These are phyloP conservation scores for Xylaria sp. DNA, from an alignment of 2,329 filamentous ascomycete genomes.

Conservation along the genomic window DNA sequence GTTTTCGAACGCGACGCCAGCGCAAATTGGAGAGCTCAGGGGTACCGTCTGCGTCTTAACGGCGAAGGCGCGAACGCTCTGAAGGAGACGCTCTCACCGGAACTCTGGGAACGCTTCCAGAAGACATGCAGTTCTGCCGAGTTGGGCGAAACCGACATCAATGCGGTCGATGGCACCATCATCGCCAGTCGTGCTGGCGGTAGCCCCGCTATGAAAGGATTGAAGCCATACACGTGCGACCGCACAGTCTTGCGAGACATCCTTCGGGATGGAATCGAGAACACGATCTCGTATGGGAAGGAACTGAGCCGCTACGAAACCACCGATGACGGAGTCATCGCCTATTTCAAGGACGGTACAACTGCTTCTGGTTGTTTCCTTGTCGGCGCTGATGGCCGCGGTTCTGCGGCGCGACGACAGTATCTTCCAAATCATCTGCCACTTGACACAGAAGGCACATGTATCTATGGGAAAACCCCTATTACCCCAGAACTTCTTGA, in stretches of 20 bases:
- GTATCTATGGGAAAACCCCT: constrained; percentile 55
- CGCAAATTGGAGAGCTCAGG: constrained; percentile 49
- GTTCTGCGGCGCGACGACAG: constrained; percentile 53
- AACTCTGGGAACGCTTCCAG: constrained; percentile 40
- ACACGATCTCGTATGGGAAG: constrained; percentile 19
- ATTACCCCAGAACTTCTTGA: constrained; percentile 45
- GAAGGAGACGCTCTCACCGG: constrained; percentile 26
- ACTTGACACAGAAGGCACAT: constrained; percentile 53
- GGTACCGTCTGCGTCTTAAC: constrained; percentile 52
- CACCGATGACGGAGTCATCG: constrained; percentile 40
- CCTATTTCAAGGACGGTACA: constrained; percentile 51
- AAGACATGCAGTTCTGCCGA: constrained; percentile 31
- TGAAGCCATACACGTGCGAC: constrained; percentile 47
- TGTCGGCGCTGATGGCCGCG: constrained; percentile 54
- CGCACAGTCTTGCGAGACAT: constrained; percentile 50
- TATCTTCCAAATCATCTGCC: constrained; percentile 50
- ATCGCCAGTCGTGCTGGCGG: constrained; percentile 20
- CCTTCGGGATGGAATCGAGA: constrained; percentile 45
- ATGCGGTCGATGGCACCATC: constrained; percentile 8
- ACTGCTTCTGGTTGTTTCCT: constrained; percentile 49
- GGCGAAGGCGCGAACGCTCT: constrained; percentile 42
- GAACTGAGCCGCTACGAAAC: constrained; percentile 17
- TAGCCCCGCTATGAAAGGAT: constrained; percentile 15
- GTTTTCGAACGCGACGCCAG: constrained; percentile 52
- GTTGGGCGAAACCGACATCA: constrained; percentile 30